These are phyloP conservation scores for Urtica urens DNA, from an alignment of 306 rosid species.

Conservation along the genomic window DNA sequence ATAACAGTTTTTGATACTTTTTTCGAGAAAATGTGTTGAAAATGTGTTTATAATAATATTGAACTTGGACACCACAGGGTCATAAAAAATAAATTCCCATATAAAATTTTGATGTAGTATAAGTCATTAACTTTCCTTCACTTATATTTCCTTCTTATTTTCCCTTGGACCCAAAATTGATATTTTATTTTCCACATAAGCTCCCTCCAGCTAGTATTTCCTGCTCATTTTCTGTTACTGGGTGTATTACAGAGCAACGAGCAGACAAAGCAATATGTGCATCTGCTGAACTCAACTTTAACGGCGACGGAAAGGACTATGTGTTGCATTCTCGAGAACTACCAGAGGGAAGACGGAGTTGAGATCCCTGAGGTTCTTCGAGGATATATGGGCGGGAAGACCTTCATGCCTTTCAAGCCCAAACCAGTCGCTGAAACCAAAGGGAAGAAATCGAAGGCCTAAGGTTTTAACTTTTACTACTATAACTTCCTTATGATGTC, in stretches of 20 bases:
- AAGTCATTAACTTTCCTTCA: conserved; percentile 4
- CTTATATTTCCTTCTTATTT: conserved; percentile 9
- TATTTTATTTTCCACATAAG: too few relatives aligned
- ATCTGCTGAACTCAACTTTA: conserved; percentile 86
- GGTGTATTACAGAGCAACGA: conserved; percentile 82
- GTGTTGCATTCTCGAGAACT: conserved; percentile 89
- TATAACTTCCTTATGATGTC: conserved; percentile 10
- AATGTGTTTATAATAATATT: too few relatives aligned
- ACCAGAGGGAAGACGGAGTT: conserved; percentile 86
- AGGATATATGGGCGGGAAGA: conserved; percentile 68
- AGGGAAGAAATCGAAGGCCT: conserved; percentile 98
- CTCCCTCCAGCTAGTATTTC: too few relatives aligned
- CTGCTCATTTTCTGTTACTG: too few relatives aligned
- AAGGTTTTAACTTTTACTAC: conserved; percentile 30
- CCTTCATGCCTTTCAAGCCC: conserved; percentile 70
- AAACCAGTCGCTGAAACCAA: conserved; percentile 52
- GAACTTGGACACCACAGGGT: too few relatives aligned
- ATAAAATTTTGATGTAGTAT: too few relatives aligned
- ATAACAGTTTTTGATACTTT: too few relatives aligned
- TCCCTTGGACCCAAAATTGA: too few relatives aligned
- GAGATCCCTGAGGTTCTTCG: conserved; percentile 65
- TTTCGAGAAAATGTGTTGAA: too few relatives aligned
- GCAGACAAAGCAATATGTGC: conserved; percentile 70
- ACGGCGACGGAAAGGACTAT: conserved; percentile 95
- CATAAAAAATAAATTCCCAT: too few relatives aligned